Conservation (phyloP, 139 green algal genomes). For the Zygnema circumcarinatum region DNA sequence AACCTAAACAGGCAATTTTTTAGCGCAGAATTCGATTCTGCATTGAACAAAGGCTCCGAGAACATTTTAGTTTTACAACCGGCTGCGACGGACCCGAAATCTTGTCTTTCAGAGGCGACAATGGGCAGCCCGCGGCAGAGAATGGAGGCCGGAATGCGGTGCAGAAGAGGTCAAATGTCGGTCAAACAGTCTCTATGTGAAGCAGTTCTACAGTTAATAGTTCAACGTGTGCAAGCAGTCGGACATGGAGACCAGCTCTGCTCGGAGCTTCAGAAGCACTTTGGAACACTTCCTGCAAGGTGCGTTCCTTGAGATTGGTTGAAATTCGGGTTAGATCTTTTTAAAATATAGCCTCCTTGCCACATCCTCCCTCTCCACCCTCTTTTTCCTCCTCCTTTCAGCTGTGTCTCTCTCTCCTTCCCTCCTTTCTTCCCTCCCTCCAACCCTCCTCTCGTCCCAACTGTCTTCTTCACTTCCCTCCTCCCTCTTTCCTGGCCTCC, state of each 20-base stretch:
- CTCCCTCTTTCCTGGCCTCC: not conserved
- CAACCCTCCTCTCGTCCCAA: not conserved
- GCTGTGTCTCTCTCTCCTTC: not conserved
- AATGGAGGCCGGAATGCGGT: not conserved
- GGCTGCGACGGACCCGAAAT: too few relatives aligned
- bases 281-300: conserved; percentile 42
- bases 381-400: not conserved
- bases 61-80: too few relatives aligned
- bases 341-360: too few relatives aligned
- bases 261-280: conserved; percentile 16
- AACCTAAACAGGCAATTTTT: too few relatives aligned
- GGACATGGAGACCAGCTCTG: not conserved
- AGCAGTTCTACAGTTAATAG: conserved; percentile 35
- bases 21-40: too few relatives aligned
- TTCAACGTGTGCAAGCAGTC: conserved; percentile 14
- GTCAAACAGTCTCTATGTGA: conserved; percentile 54
- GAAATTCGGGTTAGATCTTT: too few relatives aligned
- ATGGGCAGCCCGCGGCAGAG: not conserved
- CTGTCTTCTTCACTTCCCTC: not conserved
- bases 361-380: not conserved
- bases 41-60: too few relatives aligned
- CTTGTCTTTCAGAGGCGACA: too few relatives aligned
- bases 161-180: conserved; percentile 18
- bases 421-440: not conserved
- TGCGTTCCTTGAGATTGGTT: too few relatives aligned